Percentiles rank a stretch among this genome's conserved stretches.
Conservation (phyloP, 176 grass and related monocot species). For the Dactylis glomerata region DNA sequence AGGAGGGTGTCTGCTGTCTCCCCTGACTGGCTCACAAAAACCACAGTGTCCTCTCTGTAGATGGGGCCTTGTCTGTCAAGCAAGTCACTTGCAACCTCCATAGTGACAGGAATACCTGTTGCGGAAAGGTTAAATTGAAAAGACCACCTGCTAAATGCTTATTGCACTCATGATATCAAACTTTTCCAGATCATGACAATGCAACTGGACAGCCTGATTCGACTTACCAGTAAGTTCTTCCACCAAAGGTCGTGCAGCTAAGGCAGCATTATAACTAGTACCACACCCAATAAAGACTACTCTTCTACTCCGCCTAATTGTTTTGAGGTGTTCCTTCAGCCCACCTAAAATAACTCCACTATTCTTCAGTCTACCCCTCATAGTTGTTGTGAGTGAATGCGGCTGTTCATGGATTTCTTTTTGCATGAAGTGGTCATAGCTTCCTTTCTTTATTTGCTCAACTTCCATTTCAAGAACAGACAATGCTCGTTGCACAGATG, state of each 20-base stretch:
- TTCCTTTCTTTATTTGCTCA: constrained; percentile 95
- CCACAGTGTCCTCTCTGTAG: constrained; percentile 75
- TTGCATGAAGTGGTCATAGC: constrained; percentile 94
- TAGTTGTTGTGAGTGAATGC: constrained; percentile 82
- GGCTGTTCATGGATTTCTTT: constrained; percentile 97
- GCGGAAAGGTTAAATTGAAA: background rate
- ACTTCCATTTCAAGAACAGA: constrained; percentile 98
- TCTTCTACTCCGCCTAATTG: constrained; percentile 77
- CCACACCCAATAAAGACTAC: constrained; percentile 90
- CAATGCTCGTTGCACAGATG: constrained; percentile 83
- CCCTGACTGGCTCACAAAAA: constrained; percentile 98
- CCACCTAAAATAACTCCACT: constrained; percentile 78
- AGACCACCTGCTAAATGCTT: background rate
- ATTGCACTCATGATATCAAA: background rate
- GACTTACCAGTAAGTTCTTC: constrained; percentile 81
- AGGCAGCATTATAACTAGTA: constrained; percentile 90
- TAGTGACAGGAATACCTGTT: constrained; percentile 79
- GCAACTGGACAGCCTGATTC: background rate
- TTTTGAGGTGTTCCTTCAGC: constrained; percentile 83
- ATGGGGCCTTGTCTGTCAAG: constrained; percentile 82
- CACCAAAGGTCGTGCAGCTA: constrained; percentile 80
- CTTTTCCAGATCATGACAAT: background rate
- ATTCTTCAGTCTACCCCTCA: constrained; percentile 90
- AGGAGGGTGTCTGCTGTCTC: constrained; percentile 96
- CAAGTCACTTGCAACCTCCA: constrained; percentile 90